Evolutionary conservation across 2,329 filamentous ascomycete genomes (phyloP).

Genomic region (Chrysosporium keratinophilum): DNA sequence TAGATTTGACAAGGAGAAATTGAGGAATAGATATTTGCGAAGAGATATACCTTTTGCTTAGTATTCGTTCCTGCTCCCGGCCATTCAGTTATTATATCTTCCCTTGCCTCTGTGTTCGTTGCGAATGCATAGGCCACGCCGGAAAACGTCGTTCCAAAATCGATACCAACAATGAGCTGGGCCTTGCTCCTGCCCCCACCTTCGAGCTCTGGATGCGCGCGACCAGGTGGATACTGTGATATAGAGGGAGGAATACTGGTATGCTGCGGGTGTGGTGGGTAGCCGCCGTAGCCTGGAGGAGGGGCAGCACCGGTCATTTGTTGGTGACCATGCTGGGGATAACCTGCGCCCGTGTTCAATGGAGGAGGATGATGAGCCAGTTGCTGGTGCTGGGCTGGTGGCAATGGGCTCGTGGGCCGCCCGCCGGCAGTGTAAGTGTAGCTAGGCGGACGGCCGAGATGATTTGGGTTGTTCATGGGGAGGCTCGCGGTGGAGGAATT

Average conservation of each 20-base stretch:
- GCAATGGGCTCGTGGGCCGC: constrained; percentile 45
- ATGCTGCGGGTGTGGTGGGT: constrained; percentile 24
- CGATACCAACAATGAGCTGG: constrained; percentile 95
- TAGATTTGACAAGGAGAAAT: too few species aligned
- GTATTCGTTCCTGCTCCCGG: constrained; percentile 94
- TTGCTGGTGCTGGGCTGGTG: constrained; percentile 25
- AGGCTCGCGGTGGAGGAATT: constrained; percentile 43
- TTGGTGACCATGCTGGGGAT: constrained; percentile 26
- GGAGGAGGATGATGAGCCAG: constrained; percentile 40
- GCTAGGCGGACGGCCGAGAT: constrained; percentile 52
- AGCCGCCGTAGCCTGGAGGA: constrained; percentile 39
- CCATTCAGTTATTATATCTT: constrained; percentile 99
- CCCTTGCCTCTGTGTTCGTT: constrained; percentile 93
- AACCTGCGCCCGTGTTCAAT: constrained; percentile 45
- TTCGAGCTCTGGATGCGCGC: constrained; percentile 56
- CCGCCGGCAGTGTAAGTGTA: constrained; percentile 47
- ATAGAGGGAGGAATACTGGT: constrained; percentile 22
- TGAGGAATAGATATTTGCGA: not conserved
- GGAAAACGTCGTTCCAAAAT: constrained; percentile 98
- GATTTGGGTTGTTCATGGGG: constrained; percentile 47
- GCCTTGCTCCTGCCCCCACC: constrained; percentile 84
- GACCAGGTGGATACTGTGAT: constrained; percentile 12
- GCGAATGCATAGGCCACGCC: constrained; percentile 89
- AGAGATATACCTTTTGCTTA: constrained; percentile 74
- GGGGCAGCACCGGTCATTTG: constrained; percentile 27